phyloP scores from a whole-genome alignment of 495 filamentous ascomycete species.

The Penicilliopsis zonata region DNA sequence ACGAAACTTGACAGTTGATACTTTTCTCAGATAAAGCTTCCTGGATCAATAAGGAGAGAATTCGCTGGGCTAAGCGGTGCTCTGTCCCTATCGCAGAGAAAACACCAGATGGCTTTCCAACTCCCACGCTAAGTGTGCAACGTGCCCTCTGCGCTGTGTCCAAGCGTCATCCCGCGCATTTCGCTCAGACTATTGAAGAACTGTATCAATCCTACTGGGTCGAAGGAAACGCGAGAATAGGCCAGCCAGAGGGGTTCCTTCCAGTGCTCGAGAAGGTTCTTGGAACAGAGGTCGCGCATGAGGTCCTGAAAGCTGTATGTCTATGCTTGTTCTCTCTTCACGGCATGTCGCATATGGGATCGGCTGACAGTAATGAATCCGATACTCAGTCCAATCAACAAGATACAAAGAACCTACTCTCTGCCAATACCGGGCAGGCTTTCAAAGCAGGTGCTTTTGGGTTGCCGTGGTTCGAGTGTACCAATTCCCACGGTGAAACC shows the following conservation, averaged over 20 bases:
- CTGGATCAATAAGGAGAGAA: conserved; percentile 48
- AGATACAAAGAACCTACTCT: conserved; percentile 42
- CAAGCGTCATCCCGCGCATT: conserved; percentile 24
- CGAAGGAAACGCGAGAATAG: conserved; percentile 30
- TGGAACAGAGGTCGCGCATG: conserved; percentile 33
- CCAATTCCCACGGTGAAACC: conserved; percentile 43
- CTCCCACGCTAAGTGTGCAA: conserved; percentile 39
- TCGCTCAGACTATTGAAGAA: conserved; percentile 32
- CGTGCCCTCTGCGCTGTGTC: conserved; percentile 32
- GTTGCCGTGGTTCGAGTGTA: conserved; percentile 58
- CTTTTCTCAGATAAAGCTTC: conserved; percentile 47
- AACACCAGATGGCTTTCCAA: conserved; percentile 47
- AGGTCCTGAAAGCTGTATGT: conserved; percentile 25
- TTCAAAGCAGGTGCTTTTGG: conserved; percentile 57
- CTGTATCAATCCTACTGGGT: conserved; percentile 51
- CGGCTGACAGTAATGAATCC: neutral
- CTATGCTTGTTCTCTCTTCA: neutral
- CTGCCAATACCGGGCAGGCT: conserved; percentile 43
- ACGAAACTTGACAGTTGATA: conserved; percentile 1
- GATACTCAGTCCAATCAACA: conserved; percentile 16
- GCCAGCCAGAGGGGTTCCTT: conserved; percentile 34
- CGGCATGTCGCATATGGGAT: neutral
- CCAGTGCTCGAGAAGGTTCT: conserved; percentile 36
- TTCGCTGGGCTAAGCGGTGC: conserved; percentile 49
- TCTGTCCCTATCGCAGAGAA: conserved; percentile 41